Base-by-base conservation (phyloP, 176 grass and related monocot genomes). In the Raddia guianensis region DNA sequence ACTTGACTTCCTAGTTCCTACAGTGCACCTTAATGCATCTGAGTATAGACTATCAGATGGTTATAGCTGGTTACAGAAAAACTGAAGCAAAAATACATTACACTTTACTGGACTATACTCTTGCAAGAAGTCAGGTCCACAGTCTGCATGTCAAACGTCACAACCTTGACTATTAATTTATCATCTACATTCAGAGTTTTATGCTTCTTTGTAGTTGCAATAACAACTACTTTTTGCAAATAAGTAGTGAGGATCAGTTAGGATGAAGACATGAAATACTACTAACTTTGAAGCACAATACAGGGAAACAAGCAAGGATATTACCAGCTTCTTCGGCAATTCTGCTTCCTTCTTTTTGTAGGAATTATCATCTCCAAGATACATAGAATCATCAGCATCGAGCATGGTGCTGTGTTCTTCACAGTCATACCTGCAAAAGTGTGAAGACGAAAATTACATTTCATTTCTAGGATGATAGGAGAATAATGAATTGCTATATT, bases 401-500 rank as follows among this genome's bases (percentile, higher is more conserved):
- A 89, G 90, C 96, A 95, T 89, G 44, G 92, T 95, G 37, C 13
- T 95, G 79, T 95, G 88, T 77, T 98, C 96, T 86, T 98, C 96
- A 85, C 96, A 89, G 60, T 98, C 92, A 86, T 98, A 98, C 96
- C 96, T 98, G 83, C 34, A 84, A 2, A 89, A 80, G 68, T 72
- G 59, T 47, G 51, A 66, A 85, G 58, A 57, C 64, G 27, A 68
- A 69, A 63, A 10, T 18, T 74, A 42, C 46, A 84, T 20, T 75
- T 75, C 1, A 6, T 84, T 74, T 75, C 20, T 32, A 2, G 78
- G 70, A 68, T 4, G 11, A n/a, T 44, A 70, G 35, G 21, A 47
- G 12, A 79, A 67, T 80, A n/a, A 1, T 13, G 1, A 67, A 9
- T 58, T 10, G 9, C 47, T 9, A 58, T 68, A 68, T 78, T 65